phyloP scores from a whole-genome alignment of 257 asterid genomes.

The Nicotiana paniculata region DNA sequence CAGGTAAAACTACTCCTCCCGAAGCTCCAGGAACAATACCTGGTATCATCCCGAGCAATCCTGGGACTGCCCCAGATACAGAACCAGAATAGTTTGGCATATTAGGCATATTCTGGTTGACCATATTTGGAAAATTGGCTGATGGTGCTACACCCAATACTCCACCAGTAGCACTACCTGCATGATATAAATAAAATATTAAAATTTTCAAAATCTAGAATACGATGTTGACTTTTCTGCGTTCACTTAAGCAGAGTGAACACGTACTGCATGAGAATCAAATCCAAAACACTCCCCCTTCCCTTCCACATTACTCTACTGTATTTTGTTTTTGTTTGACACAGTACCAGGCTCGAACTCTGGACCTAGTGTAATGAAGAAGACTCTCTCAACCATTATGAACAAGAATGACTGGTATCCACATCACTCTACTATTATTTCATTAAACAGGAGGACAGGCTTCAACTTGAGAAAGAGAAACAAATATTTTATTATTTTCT shows the following conservation, averaged over 20 bases:
- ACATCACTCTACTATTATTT: neutral
- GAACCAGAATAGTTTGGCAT: slow-evolving; percentile 97
- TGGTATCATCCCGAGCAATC: slow-evolving; percentile 94
- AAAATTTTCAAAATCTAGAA: slow-evolving; percentile 7
- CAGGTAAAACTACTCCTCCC: slow-evolving; percentile 91
- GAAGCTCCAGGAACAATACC: slow-evolving; percentile 86
- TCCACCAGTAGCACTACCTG: slow-evolving; percentile 83
- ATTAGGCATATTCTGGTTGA: slow-evolving; percentile 97
- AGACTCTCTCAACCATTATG: no score
- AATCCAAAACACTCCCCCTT: neutral
- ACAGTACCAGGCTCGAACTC: no score
- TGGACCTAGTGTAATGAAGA: no score
- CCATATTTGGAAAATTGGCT: slow-evolving; percentile 63
- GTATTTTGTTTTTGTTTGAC: no score
- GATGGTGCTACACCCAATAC: slow-evolving; percentile 75
- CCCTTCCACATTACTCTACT: neutral
- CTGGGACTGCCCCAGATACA: slow-evolving; percentile 88
- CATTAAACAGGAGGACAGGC: neutral
- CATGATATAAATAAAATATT: slow-evolving; percentile 13
- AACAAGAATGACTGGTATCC: neutral
- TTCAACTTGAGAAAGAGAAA: neutral
- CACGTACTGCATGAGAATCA: neutral
- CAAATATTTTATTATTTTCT: neutral
- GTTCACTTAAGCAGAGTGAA: neutral
- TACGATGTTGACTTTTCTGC: neutral